A percentile compares a stretch with the other conserved stretches of the same genome.
Conservation (phyloP, 257 asterid species). For the Paulownia fortunei region DNA sequence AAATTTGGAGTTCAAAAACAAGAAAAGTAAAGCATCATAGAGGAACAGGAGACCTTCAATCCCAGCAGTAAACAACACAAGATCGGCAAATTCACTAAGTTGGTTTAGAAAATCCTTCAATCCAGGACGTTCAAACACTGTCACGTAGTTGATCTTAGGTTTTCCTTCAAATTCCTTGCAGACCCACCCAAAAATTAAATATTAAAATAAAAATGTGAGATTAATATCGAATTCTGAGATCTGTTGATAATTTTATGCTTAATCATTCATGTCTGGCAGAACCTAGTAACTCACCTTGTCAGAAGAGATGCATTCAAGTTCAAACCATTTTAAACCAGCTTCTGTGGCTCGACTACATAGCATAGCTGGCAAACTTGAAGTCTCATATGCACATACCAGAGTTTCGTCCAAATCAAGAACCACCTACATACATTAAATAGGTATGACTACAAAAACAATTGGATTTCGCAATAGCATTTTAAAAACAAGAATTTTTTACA, state of each 20-base stretch:
- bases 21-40: background rate
- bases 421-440: constrained; percentile 51
- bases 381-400: constrained; percentile 73
- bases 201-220: background rate
- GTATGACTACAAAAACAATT: constrained; percentile 10
- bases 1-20: background rate
- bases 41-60: constrained; percentile 66
- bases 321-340: constrained; percentile 75
- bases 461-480: background rate
- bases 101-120: constrained; percentile 60
- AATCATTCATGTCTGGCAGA: constrained; percentile 10
- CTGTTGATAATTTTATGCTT: background rate
- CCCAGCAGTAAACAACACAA: constrained; percentile 79
- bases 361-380: constrained; percentile 62
- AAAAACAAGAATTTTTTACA: background rate
- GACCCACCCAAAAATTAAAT: constrained; percentile 4
- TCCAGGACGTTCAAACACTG: constrained; percentile 87
- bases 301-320: constrained; percentile 54
- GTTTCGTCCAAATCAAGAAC: constrained; percentile 86
- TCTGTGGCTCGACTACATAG: constrained; percentile 68
- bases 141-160: constrained; percentile 75
- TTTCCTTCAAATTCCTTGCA: constrained; percentile 64
- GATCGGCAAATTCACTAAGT: constrained; percentile 74
- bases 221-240: background rate
- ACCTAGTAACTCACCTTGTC: constrained; percentile 49